Evolutionary conservation across 345 rosid genomes (phyloP), one percentile per base, ranked within the genome.

Genomic region (Hypericum androsaemum): DNA sequence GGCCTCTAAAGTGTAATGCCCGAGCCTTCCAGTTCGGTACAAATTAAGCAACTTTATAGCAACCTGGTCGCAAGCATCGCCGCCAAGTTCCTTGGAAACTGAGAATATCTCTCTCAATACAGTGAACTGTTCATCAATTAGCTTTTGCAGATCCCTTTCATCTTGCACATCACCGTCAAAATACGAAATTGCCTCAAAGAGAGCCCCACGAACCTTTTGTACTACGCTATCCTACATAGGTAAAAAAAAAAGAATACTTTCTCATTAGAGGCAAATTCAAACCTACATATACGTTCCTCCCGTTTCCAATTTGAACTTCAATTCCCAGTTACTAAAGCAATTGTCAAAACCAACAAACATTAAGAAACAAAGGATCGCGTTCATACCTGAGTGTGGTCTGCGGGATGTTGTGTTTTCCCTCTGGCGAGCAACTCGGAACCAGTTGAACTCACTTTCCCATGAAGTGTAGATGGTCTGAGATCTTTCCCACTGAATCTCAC

Each of bases 21-120:
- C 96, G 39, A 88, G 81, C 71, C 95, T 77, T 53, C 90, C 96
- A n/a, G 84, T 84, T 14, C 86, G 85, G 53, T 63, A 84, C n/a
- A 88, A 61, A 73, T 82, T 80, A 47, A 84, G 64, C 58, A 88
- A 50, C 77, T 80, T 88, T 12, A 61, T 51, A 45, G 82, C 83
- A 56, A 81, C 83, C 57, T 55, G 77, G 37, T 46, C 8, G 12
- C 52, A 35, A 52, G 52, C 69, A 32, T 70, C 75, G 54, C 63
- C 74, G 12, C 66, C 72, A 39, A 62, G 54, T 13, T 76, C 83
- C 45, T 0, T 53, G 3, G 77, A 53, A 38, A 81, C 48, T 47
- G 64, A 61, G 46, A 81, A 74, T 37, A 73, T 73, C 47, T 62
- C 64, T 48, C 47, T 68, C 44, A 83, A 74, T 0, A 77, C 64